Percentiles rank a stretch among this genome's conserved stretches.
Conservation (phyloP, 345 rosid species). For the Citropsis articulata region DNA sequence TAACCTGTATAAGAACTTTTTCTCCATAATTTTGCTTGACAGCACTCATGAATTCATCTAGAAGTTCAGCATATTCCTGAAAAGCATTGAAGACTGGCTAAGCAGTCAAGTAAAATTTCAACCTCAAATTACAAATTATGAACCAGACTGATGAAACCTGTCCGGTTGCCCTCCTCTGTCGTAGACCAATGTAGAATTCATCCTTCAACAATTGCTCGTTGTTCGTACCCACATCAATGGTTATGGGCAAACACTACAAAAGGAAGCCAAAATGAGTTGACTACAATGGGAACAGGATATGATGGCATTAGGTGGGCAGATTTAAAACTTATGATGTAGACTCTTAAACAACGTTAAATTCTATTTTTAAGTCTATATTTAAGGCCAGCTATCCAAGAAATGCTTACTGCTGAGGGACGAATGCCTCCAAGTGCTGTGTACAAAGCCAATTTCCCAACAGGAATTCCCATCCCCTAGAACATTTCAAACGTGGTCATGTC, state of each 20-base stretch:
- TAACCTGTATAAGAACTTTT: slow-evolving; percentile 82
- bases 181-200: slow-evolving; percentile 86
- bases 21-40: slow-evolving; percentile 93
- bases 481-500: background rate
- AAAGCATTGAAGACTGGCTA: slow-evolving; percentile 15
- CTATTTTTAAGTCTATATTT: background rate
- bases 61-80: slow-evolving; percentile 76
- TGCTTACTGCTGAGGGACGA: slow-evolving; percentile 82
- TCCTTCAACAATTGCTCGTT: slow-evolving; percentile 74
- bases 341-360: background rate
- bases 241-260: slow-evolving; percentile 77
- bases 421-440: slow-evolving; percentile 92
- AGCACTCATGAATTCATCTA: slow-evolving; percentile 85
- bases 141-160: slow-evolving; percentile 41
- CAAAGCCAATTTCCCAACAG: slow-evolving; percentile 78
- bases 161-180: slow-evolving; percentile 76
- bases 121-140: background rate
- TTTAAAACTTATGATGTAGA: background rate
- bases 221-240: slow-evolving; percentile 91
- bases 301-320: background rate
- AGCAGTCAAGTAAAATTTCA: background rate
- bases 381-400: background rate
- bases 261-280: background rate
- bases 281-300: background rate
- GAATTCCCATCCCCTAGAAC: slow-evolving; percentile 86